Evolutionary conservation across 176 grass and related monocot genomes (phyloP).

Genomic region (Areca catechu): DNA sequence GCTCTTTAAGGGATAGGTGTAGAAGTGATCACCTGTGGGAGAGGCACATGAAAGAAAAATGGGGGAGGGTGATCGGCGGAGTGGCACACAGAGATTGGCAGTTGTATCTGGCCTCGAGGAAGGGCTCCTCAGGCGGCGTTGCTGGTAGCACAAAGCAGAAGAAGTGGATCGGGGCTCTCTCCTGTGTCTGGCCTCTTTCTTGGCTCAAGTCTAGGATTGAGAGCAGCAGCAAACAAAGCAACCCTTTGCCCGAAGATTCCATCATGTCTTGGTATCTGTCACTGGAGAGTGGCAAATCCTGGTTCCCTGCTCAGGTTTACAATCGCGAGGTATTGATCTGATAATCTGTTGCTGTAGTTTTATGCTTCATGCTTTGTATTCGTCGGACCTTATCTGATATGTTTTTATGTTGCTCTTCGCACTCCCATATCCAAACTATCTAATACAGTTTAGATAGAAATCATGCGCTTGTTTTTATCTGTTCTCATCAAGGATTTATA

Average conservation of each 20-base stretch:
- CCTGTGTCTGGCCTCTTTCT: constrained; percentile 58
- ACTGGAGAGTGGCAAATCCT: constrained; percentile 68
- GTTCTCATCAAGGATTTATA: too few species aligned
- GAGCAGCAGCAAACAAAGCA: constrained; percentile 2
- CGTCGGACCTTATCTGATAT: too few species aligned
- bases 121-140: constrained; percentile 2
- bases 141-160: constrained; percentile 21
- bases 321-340: constrained; percentile 72
- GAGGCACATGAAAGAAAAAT: constrained; percentile 72
- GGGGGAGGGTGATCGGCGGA: constrained; percentile 54
- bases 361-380: too few species aligned
- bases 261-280: too few species aligned
- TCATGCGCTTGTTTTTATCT: too few species aligned
- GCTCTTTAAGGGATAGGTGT: constrained; percentile 45
- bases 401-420: too few species aligned
- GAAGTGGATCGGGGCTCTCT: constrained; percentile 53
- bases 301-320: constrained; percentile 97
- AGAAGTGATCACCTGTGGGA: constrained; percentile 74
- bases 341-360: too few species aligned
- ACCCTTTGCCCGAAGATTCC: constrained; percentile 39
- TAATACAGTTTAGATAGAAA: too few species aligned
- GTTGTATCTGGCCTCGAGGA: constrained; percentile 36
- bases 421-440: too few species aligned
- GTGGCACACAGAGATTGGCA: constrained; percentile 49
- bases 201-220: constrained; percentile 49